Base-by-base conservation (phyloP, 2,329 filamentous ascomycete species). In the Pestalotiopsis fici region DNA sequence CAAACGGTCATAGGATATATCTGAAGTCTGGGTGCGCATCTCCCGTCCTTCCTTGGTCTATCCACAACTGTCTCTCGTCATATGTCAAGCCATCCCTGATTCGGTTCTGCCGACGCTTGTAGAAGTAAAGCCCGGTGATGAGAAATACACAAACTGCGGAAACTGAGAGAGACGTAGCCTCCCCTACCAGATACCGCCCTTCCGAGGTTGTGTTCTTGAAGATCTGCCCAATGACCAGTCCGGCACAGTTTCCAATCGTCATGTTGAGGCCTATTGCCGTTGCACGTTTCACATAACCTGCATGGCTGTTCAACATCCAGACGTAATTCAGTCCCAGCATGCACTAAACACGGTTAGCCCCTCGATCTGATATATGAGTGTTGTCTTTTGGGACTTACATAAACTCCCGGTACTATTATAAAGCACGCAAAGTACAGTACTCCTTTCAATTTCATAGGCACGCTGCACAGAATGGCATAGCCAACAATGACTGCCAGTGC, bases 361-460 rank as follows among this genome's bases (percentile, higher is more conserved):
- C 11, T 35, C 4, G 35, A 11, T 18, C 23, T 56, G n/a, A n/a
- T 31, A 15, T 11, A 56, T 57, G 6, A 1, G 15, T 57, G 18
- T 6, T 7, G 27, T 21, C 31, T 35, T 35, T 6, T 11, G 31
- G 31, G 2, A 60, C 57, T 35, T 57, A 66, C 65, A 37, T 66
- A 66, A 18, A 81, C 74, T 0, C 78, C 79, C 0, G 79, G 79
- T 60, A 69, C 71, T 1, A 86, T 79, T 4, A 85, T 67, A 65
- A 80, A 86, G 0, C 85, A 85, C 2, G 83, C 78, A 4, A 87
- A 87, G 65, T 66, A 66, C 7, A 69, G 59, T 15, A 59, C 68
- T 21, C 35, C 54, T 15, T 55, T 65, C 11, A 31, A 31, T 27
- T 43, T 54, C 65, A 68, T 70, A 13, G 64, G 50, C 12, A 67